Evolutionary conservation across 177 flowering plant species (phyloP).

Genomic region (Tripterygium wilfordii): DNA sequence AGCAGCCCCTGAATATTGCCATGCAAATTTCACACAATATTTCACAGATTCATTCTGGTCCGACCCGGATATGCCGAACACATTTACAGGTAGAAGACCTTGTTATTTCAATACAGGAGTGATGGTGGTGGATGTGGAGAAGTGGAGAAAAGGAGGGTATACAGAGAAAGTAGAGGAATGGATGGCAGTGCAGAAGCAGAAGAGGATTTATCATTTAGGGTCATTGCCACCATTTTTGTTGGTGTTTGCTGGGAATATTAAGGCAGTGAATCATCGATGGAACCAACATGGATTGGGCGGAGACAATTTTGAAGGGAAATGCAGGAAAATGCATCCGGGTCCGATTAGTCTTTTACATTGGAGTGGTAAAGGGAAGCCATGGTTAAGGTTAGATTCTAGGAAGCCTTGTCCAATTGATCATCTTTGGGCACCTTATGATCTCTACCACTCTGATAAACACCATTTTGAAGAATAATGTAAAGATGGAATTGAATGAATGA

Average conservation of each 20-base stretch:
- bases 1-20: conserved; percentile 66
- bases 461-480: conserved; percentile 40
- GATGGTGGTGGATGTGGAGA: conserved; percentile 55
- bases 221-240: conserved; percentile 71
- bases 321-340: conserved; percentile 65
- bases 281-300: conserved; percentile 79
- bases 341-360: conserved; percentile 71
- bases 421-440: conserved; percentile 74
- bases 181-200: conserved; percentile 55
- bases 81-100: conserved; percentile 39
- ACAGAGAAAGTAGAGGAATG: conserved; percentile 52
- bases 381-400: conserved; percentile 60
- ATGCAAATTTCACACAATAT: conserved; percentile 51
- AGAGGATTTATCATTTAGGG: conserved; percentile 57
- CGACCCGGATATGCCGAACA: conserved; percentile 21
- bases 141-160: conserved; percentile 51
- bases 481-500: too few relatives aligned
- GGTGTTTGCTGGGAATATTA: conserved; percentile 56
- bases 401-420: conserved; percentile 53
- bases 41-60: conserved; percentile 54
- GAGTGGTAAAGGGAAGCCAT: conserved; percentile 85
- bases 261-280: conserved; percentile 61
- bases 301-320: conserved; percentile 59
- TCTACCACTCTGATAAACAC: conserved; percentile 40
- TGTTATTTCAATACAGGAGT: conserved; percentile 66